phyloP scores from a whole-genome alignment of 495 filamentous ascomycete species.

The Achaetomiella virescens region DNA sequence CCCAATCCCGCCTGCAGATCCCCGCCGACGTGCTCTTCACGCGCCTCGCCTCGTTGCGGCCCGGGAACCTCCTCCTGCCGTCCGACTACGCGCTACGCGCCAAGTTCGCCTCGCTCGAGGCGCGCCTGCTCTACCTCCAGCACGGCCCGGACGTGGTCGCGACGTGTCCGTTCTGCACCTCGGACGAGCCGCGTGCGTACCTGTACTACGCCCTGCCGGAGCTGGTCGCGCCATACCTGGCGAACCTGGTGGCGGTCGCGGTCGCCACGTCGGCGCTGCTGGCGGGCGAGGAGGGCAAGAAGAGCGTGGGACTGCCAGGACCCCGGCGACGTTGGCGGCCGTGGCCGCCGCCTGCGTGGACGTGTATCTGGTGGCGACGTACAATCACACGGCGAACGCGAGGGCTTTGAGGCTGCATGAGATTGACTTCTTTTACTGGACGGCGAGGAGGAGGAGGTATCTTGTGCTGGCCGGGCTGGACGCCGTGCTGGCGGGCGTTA shows the following conservation, averaged over 20 bases:
- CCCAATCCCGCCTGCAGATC: conserved; percentile 76
- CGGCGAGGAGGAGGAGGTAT: conserved; percentile 52
- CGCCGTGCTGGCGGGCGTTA: conserved; percentile 47
- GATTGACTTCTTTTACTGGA: conserved; percentile 64
- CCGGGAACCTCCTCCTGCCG: conserved; percentile 46
- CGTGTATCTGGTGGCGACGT: conserved; percentile 50
- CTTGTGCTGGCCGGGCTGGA: conserved; percentile 58
- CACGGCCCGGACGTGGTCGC: conserved; percentile 68
- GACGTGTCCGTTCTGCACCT: conserved; percentile 74
- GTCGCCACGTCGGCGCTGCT: conserved; percentile 54
- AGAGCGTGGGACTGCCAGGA: conserved; percentile 54
- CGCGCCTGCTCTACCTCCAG: conserved; percentile 72
- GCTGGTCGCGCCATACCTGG: conserved; percentile 66
- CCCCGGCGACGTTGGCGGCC: conserved; percentile 56
- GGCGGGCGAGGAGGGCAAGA: conserved; percentile 41
- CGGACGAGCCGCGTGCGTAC: conserved; percentile 64
- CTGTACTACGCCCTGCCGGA: conserved; percentile 75
- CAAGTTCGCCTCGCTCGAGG: conserved; percentile 63
- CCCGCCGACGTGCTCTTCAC: conserved; percentile 78
- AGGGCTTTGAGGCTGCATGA: conserved; percentile 51
- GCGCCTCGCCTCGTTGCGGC: conserved; percentile 61
- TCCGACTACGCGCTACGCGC: conserved; percentile 57
- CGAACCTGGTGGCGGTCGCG: conserved; percentile 65
- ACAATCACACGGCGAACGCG: conserved; percentile 56
- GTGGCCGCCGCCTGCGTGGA: conserved; percentile 58